Conservation (phyloP, 495 filamentous ascomycete species). For the Cercophora sp. region DNA sequence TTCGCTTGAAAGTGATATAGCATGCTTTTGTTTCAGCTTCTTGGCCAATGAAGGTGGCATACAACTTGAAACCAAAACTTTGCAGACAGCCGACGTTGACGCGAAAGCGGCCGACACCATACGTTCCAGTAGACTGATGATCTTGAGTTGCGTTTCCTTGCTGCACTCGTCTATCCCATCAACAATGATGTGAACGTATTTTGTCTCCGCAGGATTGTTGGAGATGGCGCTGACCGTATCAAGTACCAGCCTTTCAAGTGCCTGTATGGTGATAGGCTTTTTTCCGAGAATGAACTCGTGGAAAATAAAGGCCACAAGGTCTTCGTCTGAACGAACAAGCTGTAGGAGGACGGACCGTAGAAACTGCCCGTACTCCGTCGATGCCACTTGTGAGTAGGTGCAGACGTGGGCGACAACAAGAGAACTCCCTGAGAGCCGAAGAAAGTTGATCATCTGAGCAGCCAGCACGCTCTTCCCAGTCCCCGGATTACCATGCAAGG, state of each 20-base stretch:
- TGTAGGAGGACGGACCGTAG: slow-evolving; percentile 29
- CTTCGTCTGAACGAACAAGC: slow-evolving; percentile 16
- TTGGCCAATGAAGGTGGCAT: background rate
- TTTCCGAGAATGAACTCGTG: slow-evolving; percentile 15
- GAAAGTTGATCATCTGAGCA: slow-evolving; percentile 20
- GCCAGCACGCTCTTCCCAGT: slow-evolving; percentile 31
- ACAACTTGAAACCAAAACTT: background rate
- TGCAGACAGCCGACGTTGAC: background rate
- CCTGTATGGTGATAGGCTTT: slow-evolving; percentile 11
- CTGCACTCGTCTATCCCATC: slow-evolving; percentile 21
- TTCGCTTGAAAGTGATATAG: background rate
- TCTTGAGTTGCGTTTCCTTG: slow-evolving; percentile 11
- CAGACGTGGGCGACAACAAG: slow-evolving; percentile 28
- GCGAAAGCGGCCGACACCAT: background rate
- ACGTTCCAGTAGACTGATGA: background rate
- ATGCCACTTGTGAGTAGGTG: slow-evolving; percentile 25
- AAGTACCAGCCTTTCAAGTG: slow-evolving; percentile 21
- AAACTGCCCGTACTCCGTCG: slow-evolving; percentile 28
- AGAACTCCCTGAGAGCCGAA: slow-evolving; percentile 3
- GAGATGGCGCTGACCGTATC: slow-evolving; percentile 1
- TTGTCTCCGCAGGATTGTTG: background rate
- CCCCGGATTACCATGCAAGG: slow-evolving; percentile 29
- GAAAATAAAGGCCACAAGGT: slow-evolving; percentile 27
- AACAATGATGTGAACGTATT: background rate
- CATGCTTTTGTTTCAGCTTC: background rate